Evolutionary conservation across 495 filamentous ascomycete genomes (phyloP).

Genomic region (Cryomyces minteri): DNA sequence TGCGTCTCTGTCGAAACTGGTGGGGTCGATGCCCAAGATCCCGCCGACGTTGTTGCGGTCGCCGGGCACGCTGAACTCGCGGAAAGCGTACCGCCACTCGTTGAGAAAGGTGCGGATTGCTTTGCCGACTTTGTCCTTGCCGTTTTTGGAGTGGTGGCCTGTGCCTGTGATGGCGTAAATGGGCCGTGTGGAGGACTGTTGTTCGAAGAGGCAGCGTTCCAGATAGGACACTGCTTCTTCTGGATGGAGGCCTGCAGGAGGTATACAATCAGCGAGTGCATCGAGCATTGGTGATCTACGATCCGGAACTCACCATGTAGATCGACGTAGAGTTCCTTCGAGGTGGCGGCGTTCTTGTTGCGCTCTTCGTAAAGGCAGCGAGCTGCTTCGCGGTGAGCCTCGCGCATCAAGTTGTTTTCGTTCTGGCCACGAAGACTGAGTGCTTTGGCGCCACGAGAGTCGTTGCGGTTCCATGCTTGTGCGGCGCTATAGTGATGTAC

Average conservation of each 20-base stretch:
- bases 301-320: constrained; percentile 41
- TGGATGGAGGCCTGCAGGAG: constrained; percentile 49
- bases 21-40: constrained; percentile 83
- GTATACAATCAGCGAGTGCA: background rate
- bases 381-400: constrained; percentile 89
- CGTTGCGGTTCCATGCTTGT: constrained; percentile 99
- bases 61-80: constrained; percentile 89
- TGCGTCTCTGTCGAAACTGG: constrained; percentile 30
- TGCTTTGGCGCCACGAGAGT: constrained; percentile 90
- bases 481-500: constrained; percentile 44
- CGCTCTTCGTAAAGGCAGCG: constrained; percentile 85
- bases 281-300: background rate
- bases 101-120: constrained; percentile 79
- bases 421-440: constrained; percentile 83
- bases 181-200: constrained; percentile 35
- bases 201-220: constrained; percentile 67
- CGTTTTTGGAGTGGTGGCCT: constrained; percentile 94
- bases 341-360: constrained; percentile 41
- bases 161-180: constrained; percentile 95
- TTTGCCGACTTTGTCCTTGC: constrained; percentile 97
- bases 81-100: constrained; percentile 89
- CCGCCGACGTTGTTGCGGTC: constrained; percentile 82
- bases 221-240: constrained; percentile 95
- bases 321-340: constrained; percentile 77
- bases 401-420: constrained; percentile 93